Percentiles rank a stretch among this genome's conserved stretches.
phyloP scores from a whole-genome alignment of 768 basidiomycete genomes.

The Lepiota venenata region DNA sequence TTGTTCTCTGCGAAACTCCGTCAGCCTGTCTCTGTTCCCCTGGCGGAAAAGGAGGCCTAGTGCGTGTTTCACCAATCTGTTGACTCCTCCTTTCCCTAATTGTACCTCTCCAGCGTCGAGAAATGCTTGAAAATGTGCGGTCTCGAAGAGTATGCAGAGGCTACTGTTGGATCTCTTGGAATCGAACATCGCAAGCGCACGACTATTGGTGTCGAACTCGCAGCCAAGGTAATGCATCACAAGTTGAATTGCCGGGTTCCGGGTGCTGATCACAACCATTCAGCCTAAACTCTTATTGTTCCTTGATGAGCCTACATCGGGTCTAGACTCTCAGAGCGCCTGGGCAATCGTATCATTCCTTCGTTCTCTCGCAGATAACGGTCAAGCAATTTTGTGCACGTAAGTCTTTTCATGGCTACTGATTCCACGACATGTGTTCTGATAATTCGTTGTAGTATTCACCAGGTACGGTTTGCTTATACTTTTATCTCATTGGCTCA shows the following conservation, averaged over 20 bases:
- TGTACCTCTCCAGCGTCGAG: conserved; percentile 37
- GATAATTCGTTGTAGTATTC: conserved; percentile 30
- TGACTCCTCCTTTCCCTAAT: neutral
- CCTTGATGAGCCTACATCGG: conserved; percentile 88
- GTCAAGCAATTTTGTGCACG: conserved; percentile 90
- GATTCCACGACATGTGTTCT: neutral
- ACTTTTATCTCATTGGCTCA: conserved; percentile 34
- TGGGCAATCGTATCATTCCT: conserved; percentile 82
- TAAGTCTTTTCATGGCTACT: conserved; percentile 25
- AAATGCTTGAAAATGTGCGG: conserved; percentile 62
- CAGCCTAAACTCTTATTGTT: conserved; percentile 80
- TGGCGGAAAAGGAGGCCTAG: conserved; percentile 78
- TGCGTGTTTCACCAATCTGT: conserved; percentile 34
- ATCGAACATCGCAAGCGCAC: conserved; percentile 78
- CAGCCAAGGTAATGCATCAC: conserved; percentile 60
- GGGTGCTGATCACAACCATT: conserved; percentile 21
- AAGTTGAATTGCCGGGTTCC: neutral
- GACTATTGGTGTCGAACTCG: conserved; percentile 86
- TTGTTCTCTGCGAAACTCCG: conserved; percentile 80
- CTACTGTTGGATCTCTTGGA: conserved; percentile 59
- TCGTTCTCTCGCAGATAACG: conserved; percentile 70
- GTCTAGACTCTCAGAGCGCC: conserved; percentile 84
- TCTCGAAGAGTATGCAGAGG: conserved; percentile 57
- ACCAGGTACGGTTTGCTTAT: conserved; percentile 75
- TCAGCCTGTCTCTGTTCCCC: conserved; percentile 64